Conservation (phyloP, 2,329 filamentous ascomycete species). For the Capronia epimyces region DNA sequence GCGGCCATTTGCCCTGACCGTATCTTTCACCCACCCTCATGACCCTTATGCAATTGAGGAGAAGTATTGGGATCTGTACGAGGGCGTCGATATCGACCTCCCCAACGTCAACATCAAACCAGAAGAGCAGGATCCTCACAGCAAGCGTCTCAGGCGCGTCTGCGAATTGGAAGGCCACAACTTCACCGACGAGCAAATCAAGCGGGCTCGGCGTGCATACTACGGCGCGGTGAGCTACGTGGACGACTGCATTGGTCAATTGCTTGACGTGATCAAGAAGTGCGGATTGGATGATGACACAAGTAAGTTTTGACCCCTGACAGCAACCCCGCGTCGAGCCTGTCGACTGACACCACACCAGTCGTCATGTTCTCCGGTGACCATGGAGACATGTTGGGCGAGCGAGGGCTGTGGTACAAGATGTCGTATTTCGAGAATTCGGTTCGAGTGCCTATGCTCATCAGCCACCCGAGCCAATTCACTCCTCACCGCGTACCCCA, state of each 20-base stretch:
- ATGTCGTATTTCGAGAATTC: constrained; percentile 96
- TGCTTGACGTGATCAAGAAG: constrained; percentile 70
- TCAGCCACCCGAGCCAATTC: constrained; percentile 74
- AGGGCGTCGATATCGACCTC: constrained; percentile 78
- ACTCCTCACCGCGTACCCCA: constrained; percentile 68
- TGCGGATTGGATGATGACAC: constrained; percentile 79
- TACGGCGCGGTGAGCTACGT: constrained; percentile 92
- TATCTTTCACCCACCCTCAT: constrained; percentile 90
- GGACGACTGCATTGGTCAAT: constrained; percentile 81
- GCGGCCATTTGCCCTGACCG: constrained; percentile 80
- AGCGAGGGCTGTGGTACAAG: constrained; percentile 90
- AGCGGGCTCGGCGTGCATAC: constrained; percentile 78
- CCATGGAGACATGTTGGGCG: constrained; percentile 93
- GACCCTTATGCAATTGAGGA: constrained; percentile 92
- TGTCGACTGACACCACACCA: constrained; percentile 4
- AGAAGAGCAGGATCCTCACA: constrained; percentile 79
- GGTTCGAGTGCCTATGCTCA: constrained; percentile 78
- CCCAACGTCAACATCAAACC: constrained; percentile 67
- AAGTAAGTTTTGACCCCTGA: constrained; percentile 4
- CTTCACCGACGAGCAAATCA: constrained; percentile 79
- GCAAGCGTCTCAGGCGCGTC: constrained; percentile 77
- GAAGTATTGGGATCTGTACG: constrained; percentile 90
- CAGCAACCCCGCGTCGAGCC: not conserved
- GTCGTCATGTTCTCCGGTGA: constrained; percentile 81
- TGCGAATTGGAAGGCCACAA: constrained; percentile 81